Percentiles rank a stretch among this genome's conserved stretches.
These are phyloP conservation scores for Penicillium robsamsonii DNA, from an alignment of 495 filamentous ascomycete species.

Conservation along the genomic window DNA sequence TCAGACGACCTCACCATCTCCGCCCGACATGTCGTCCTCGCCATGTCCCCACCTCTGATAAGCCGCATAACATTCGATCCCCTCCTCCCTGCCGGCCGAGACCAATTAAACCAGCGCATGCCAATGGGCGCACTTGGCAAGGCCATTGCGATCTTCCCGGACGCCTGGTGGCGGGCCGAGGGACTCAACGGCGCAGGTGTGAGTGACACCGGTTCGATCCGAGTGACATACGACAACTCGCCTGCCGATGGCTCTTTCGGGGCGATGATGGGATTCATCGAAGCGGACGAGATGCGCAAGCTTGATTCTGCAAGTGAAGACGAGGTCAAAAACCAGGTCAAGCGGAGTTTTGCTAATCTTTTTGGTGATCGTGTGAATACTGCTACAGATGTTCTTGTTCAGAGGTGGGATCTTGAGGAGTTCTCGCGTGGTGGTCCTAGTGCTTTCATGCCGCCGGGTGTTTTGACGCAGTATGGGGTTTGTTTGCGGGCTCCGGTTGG, in stretches of 20 bases:
- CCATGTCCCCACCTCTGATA: conserved; percentile 19
- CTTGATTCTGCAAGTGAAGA: conserved; percentile 14
- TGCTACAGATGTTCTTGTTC: conserved; percentile 16
- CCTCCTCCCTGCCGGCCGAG: conserved; percentile 16
- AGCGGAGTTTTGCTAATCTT: conserved; percentile 13
- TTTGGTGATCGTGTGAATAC: conserved; percentile 19
- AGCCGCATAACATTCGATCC: conserved; percentile 16
- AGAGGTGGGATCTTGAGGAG: conserved; percentile 24
- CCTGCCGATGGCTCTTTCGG: conserved; percentile 20
- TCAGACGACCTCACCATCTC: conserved; percentile 1
- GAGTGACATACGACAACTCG: conserved; percentile 22
- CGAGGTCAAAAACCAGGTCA: conserved; percentile 10
- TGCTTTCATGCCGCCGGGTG: conserved; percentile 12
- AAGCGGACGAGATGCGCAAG: conserved; percentile 23
- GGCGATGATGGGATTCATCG: conserved; percentile 28
- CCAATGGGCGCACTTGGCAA: conserved; percentile 28
- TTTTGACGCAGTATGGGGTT: conserved; percentile 14
- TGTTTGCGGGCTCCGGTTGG: conserved; percentile 18
- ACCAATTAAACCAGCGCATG: conserved; percentile 24
- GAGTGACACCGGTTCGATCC: conserved; percentile 19
- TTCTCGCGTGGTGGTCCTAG: conserved; percentile 21
- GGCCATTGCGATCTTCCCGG: conserved; percentile 23
- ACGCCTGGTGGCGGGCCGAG: conserved; percentile 26
- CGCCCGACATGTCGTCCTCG: conserved; percentile 18
- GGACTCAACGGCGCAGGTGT: conserved; percentile 21